Evolutionary conservation across 768 basidiomycete genomes (phyloP).

Genomic region (Ephemerocybe angulata): DNA sequence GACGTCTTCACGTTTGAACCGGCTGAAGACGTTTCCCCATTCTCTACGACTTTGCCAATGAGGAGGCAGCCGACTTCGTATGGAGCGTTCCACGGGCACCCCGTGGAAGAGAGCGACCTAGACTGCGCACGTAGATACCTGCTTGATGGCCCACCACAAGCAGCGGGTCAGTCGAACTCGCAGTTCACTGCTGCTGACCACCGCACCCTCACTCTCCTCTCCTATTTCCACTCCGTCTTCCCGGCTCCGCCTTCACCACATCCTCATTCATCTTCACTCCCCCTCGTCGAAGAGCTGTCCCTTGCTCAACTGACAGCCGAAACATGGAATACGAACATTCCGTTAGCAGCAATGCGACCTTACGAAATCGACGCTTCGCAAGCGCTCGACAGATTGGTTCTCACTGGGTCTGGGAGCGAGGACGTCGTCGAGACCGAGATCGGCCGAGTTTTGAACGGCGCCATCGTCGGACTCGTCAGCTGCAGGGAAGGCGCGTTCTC

Average conservation of each 20-base stretch:
- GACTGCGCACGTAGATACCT: conserved; percentile 31
- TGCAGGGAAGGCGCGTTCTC: conserved; percentile 40
- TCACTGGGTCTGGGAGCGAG: conserved; percentile 73
- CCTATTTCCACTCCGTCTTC: conserved; percentile 67
- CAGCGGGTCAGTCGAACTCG: conserved; percentile 35
- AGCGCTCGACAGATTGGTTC: conserved; percentile 60
- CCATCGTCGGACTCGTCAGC: conserved; percentile 71
- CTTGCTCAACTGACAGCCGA: conserved; percentile 35
- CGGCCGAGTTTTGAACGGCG: conserved; percentile 68
- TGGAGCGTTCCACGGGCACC: conserved; percentile 9
- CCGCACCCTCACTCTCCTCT: conserved; percentile 64
- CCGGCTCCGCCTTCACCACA: conserved; percentile 14
- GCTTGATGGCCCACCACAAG: conserved; percentile 44
- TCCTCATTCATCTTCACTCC: background rate
- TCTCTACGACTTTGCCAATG: background rate
- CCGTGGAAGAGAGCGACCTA: conserved; percentile 1
- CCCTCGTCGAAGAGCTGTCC: background rate
- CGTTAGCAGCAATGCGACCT: conserved; percentile 66
- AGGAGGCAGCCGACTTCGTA: background rate
- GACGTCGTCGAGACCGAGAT: conserved; percentile 75
- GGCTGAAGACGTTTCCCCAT: conserved; percentile 12
- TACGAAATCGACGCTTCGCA: conserved; percentile 61
- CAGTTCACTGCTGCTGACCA: conserved; percentile 61
- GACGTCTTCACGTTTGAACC: conserved; percentile 52
- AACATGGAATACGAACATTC: conserved; percentile 63